Percentiles rank a stretch among this genome's conserved stretches.
phyloP scores from a whole-genome alignment of 192 early-diverging fungal genomes.

The Coemansia sp. region DNA sequence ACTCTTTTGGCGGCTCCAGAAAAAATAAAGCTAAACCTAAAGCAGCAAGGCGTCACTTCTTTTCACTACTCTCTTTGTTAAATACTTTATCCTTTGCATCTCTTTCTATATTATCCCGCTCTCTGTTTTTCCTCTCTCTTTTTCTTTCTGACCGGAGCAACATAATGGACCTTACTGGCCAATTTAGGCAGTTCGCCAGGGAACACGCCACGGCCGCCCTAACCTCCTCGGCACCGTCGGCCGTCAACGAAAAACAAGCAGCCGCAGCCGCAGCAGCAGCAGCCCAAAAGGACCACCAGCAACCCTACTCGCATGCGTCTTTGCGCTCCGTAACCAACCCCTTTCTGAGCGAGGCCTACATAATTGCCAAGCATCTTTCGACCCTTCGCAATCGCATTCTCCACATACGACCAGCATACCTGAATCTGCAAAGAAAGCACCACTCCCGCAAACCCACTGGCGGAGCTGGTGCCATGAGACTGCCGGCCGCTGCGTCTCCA shows the following conservation, averaged over 20 bases:
- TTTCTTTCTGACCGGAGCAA: background rate
- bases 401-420: conserved; percentile 58
- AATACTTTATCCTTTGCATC: background rate
- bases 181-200: conserved; percentile 21
- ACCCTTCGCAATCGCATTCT: conserved; percentile 56
- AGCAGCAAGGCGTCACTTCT: background rate
- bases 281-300: conserved; percentile 15
- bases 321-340: conserved; percentile 36
- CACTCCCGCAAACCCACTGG: conserved; percentile 6
- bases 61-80: background rate
- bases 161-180: conserved; percentile 36
- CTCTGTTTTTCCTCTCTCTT: background rate
- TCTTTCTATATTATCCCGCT: background rate
- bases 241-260: conserved; percentile 16
- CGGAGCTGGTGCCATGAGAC: background rate
- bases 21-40: background rate
- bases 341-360: conserved; percentile 61
- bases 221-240: background rate
- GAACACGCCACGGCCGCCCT: background rate
- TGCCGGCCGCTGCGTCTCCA: background rate
- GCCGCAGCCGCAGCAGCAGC: conserved; percentile 9
- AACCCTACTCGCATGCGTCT: background rate
- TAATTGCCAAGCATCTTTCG: conserved; percentile 58
- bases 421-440: conserved; percentile 35
- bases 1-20: background rate